Percentiles rank a stretch among this genome's conserved stretches.
Conservation (phyloP, 805 yeast genomes). For the Candida pini region DNA sequence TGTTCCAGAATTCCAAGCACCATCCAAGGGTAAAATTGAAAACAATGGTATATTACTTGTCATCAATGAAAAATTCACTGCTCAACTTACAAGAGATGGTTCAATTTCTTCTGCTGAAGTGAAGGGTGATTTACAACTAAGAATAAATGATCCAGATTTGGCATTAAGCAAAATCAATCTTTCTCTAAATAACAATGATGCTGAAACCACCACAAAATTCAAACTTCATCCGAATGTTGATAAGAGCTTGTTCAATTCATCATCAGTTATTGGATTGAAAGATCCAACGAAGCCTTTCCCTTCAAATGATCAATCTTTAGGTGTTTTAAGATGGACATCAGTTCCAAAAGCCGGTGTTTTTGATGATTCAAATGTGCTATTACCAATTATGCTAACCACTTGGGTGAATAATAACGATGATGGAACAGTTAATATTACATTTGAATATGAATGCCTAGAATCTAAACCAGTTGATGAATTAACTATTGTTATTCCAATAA, state of each 20-base stretch:
- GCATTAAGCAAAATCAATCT: conserved; percentile 63
- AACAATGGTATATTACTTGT: conserved; percentile 79
- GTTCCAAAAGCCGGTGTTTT: conserved; percentile 40
- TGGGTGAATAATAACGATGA: conserved; percentile 72
- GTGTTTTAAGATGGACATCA: conserved; percentile 90
- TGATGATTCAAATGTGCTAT: conserved; percentile 52
- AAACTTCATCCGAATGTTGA: conserved; percentile 98
- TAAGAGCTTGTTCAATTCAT: conserved; percentile 55
- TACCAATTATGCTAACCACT: conserved; percentile 72
- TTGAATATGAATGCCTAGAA: conserved; percentile 76
- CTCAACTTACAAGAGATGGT: conserved; percentile 82
- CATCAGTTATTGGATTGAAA: conserved; percentile 62
- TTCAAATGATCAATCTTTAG: conserved; percentile 81
- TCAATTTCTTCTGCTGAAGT: conserved; percentile 62
- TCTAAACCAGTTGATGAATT: conserved; percentile 49
- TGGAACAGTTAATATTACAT: conserved; percentile 63
- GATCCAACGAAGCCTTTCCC: conserved; percentile 83
- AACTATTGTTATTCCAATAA: conserved; percentile 58
- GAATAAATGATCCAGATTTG: conserved; percentile 71
- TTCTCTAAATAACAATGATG: conserved; percentile 41
- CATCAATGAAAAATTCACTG: conserved; percentile 70
- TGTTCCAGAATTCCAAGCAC: conserved; percentile 17
- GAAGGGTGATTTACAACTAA: conserved; percentile 85
- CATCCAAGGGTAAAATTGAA: conserved; percentile 29
- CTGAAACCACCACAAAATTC: conserved; percentile 52